Evolutionary conservation across 306 rosid species (phyloP).

Genomic region (Fragaria nilgerrensis): DNA sequence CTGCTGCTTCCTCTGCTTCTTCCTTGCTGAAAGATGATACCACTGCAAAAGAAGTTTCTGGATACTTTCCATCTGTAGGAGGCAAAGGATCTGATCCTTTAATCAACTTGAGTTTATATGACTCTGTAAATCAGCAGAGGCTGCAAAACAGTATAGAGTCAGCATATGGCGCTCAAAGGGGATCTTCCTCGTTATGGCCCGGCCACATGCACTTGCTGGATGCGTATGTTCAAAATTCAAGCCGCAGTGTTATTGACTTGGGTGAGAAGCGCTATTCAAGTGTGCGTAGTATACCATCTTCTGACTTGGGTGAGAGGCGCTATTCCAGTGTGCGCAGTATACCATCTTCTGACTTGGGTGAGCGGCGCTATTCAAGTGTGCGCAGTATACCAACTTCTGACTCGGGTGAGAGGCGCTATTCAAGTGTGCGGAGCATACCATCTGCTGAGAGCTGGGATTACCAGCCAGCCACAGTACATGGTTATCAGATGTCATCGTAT

Average conservation of each 20-base stretch:
- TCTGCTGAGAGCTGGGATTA: conserved; percentile 53
- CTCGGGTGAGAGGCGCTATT: neutral
- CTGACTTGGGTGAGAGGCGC: conserved; percentile 48
- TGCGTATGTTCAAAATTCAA: conserved; percentile 50
- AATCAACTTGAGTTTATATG: conserved; percentile 46
- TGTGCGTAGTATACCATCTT: conserved; percentile 49
- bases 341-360: conserved; percentile 55
- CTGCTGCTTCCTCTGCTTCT: neutral
- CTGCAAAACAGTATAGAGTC: conserved; percentile 59
- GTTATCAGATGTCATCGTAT: conserved; percentile 66
- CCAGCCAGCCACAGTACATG: conserved; percentile 86
- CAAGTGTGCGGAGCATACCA: neutral
- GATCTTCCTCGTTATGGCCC: conserved; percentile 49
- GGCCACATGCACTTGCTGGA: conserved; percentile 49
- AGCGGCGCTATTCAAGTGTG: conserved; percentile 67
- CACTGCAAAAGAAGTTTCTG: conserved; percentile 48
- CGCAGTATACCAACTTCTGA: conserved; percentile 40
- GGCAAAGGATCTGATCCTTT: conserved; percentile 49
- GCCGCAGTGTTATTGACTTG: conserved; percentile 37
- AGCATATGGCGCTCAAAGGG: conserved; percentile 51
- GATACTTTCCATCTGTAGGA: conserved; percentile 37
- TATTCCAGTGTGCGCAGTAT: conserved; percentile 64
- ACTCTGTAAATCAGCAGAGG: conserved; percentile 52
- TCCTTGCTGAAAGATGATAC: conserved; percentile 54
- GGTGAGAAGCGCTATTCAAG: conserved; percentile 71